Base-by-base conservation (phyloP, 352 stramenopile species). In the Plasmopara halstedii region DNA sequence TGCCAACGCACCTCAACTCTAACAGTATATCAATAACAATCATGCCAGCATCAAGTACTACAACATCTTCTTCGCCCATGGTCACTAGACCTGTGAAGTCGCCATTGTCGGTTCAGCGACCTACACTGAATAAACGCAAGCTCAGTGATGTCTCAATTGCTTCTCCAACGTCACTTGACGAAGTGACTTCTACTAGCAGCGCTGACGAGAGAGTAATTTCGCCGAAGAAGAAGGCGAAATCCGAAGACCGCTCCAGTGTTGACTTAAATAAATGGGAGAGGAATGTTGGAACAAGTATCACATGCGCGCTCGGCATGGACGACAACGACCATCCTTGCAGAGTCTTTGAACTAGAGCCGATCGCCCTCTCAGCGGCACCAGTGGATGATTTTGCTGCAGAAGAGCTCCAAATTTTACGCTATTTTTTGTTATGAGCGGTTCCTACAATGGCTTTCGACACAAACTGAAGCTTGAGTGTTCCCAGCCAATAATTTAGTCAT, bases 91-190 rank as follows among this genome's bases (percentile, higher is more conserved):
- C 46, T 39, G 46, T 26, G 35, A 40, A n/a, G 33, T 50, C 29
- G 45, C 57, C 43, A 18, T 44, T 77, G 14, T 68, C 57, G 7
- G 50, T 67, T 52, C 72, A 73, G 53, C 67, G 67, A 14, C 67
- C 64, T 17, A 61, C 31, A 38, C 26, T 82, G 25, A 58, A 58
- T 34, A 82, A 82, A 64, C 70, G 70, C 54, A 79, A 78, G 53
- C 48, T 67, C 17, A 73, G 61, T 14, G 46, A 46, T 21, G 44
- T 18, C 14, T 49, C 22, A 21, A 33, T 42, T 6, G 39, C 46
- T 4, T 56, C 50, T 19, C 66, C 66, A 20, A 76, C 66, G n/a
- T 76, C 66, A 13, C 29, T 67, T 25, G 64, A 74, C 49, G 61
- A 74, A 26, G 53, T 69, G 27, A 6, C 18, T 26, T 21, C 19